These are phyloP conservation scores for Lagerstroemia speciosa DNA, from an alignment of 345 rosid genomes.

Conservation along the genomic window DNA sequence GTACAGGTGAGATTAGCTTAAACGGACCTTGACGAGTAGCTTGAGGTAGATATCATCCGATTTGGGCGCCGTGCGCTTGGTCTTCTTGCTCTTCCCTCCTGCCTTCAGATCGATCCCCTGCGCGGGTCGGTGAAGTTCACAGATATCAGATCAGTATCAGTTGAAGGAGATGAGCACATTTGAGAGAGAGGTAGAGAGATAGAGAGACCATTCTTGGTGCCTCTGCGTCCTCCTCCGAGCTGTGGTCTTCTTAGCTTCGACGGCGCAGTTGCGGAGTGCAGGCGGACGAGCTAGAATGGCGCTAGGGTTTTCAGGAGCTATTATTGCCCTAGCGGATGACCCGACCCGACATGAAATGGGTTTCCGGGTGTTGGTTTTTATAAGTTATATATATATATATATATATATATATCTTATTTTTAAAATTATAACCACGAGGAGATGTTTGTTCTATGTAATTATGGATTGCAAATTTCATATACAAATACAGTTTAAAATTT, in stretches of 20 bases:
- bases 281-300: conserved; percentile 4
- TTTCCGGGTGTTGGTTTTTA: not conserved
- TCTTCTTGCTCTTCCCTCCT: conserved; percentile 71
- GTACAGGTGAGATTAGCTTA: not conserved
- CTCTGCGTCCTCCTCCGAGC: too few relatives aligned
- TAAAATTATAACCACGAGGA: too few relatives aligned
- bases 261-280: not conserved
- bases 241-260: conserved; percentile 11
- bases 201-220: too few relatives aligned
- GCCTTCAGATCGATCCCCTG: conserved; percentile 73
- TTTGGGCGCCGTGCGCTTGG: conserved; percentile 59
- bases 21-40: conserved; percentile 66
- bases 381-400: too few relatives aligned
- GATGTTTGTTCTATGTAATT: too few relatives aligned
- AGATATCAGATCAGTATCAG: not conserved
- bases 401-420: too few relatives aligned
- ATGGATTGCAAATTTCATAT: too few relatives aligned
- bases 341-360: not conserved
- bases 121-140: too few relatives aligned
- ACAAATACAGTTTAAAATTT: too few relatives aligned
- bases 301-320: conserved; percentile 33
- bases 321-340: not conserved
- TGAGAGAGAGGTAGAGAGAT: too few relatives aligned
- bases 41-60: conserved; percentile 67
- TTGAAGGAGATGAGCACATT: too few relatives aligned